Base-by-base conservation (phyloP, 2,329 filamentous ascomycete genomes). In the Mollisiaceae sp. region DNA sequence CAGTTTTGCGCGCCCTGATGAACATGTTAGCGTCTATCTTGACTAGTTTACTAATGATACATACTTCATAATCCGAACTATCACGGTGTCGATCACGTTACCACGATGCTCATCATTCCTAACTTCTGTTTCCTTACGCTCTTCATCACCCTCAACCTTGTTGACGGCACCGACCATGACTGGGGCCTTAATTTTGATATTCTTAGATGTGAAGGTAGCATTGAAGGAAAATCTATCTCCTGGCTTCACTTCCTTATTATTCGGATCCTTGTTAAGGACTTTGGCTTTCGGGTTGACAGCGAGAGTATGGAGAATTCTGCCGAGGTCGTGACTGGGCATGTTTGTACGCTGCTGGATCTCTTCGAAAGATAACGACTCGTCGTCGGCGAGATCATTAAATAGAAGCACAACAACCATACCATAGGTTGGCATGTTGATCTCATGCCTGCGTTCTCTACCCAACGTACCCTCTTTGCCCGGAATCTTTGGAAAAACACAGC, bases 371-470 rank as follows among this genome's bases (percentile, higher is more conserved):
- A 89, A 76, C 56, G 78, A 81, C 69, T 82, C 78, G 36, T 76
- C 82, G 6, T 85, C 81, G 2, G 76, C 76, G 0, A 96, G 74
- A 43, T 94, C 88, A 74, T 98, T 98, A 83, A 98, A 99, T 0
- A 97, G 86, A 54, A 97, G 78, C 22, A 99, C 79, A 27, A 98
- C 89, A 22, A 97, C 81, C 92, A 98, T 97, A 72, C 89, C 93
- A 76, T 95, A 95, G 0, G 95, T 98, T 1, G 93, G 91, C 22
- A 97, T 93, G 67, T 93, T 97, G 63, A 99, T 82, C 73, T 99
- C 95, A 75, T 98, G 94, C 41, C 90, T 89, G 39, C 91, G 85
- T 69, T 91, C 89, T 64, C 85, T 87, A 64, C 85, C 83, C 24
- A 89, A 76, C 0, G 81, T 82, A 2, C 89, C 86, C 14, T 88